Percentiles rank a stretch among this genome's conserved stretches.
These are phyloP conservation scores for Chondrostereum purpureum DNA, from an alignment of 1,284 basidiomycete species.

Conservation along the genomic window DNA sequence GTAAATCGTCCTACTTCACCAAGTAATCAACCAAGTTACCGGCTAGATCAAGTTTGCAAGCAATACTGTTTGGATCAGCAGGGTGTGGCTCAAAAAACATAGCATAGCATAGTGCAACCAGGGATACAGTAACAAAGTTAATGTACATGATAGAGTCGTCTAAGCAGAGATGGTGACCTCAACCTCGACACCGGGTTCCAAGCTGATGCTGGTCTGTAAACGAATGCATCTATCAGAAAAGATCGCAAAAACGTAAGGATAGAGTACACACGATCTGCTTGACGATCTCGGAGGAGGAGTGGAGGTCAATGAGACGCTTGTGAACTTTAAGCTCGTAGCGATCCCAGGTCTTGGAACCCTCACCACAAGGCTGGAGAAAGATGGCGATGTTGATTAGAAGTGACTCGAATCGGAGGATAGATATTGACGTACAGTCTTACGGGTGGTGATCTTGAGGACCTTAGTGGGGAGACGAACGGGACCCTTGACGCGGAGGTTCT, in stretches of 20 bases:
- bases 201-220: conserved; percentile 88
- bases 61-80: too few relatives aligned
- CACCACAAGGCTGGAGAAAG: conserved; percentile 84
- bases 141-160: conserved; percentile 10
- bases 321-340: conserved; percentile 99
- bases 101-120: background rate
- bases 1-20: too few relatives aligned
- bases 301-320: conserved; percentile 99
- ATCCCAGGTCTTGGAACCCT: conserved; percentile 99
- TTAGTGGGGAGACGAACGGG: conserved; percentile 99
- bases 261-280: conserved; percentile 88
- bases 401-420: background rate
- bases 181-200: conserved; percentile 99
- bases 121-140: background rate
- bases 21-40: too few relatives aligned
- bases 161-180: conserved; percentile 93
- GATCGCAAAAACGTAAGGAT: background rate
- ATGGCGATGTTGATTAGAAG: conserved; percentile 9
- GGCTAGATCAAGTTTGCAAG: too few relatives aligned
- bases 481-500: conserved; percentile 98
- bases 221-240: conserved; percentile 4
- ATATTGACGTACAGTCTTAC: conserved; percentile 74
- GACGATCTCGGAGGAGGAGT: conserved; percentile 98
- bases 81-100: too few relatives aligned
- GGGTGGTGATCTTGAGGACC: conserved; percentile 97